Base-by-base conservation (phyloP, 2,329 filamentous ascomycete genomes). In the Aspergillus niger region DNA sequence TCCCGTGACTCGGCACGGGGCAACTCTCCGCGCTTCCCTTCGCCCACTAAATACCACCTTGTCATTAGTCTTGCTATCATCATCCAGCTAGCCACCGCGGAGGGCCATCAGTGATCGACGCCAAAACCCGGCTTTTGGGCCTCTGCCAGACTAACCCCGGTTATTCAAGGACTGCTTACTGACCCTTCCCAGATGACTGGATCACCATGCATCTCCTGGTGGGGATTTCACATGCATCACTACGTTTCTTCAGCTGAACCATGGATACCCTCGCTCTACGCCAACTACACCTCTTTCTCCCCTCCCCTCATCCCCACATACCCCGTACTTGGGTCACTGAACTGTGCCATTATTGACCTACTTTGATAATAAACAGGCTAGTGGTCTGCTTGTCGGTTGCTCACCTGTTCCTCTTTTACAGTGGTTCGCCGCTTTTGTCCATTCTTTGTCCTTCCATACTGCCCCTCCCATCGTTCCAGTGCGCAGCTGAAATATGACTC, bases 201-300 rank as follows among this genome's bases (percentile, higher is more conserved):
- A 58, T 54, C 36, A 59, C 39, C 52, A n/a, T 24, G 20, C 52
- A 47, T 20, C n/a, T 28, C n/a, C 39, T 48, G 57, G 57, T 59
- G 57, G 57, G 50, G 57, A 55, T 55, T 59, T 59, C 57, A 59
- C 57, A 52, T 60, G 47, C 54, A 49, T 22, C 20, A 24, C 28
- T 47, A 15, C 36, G 43, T 43, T 55, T 55, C 52, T 24, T 55
- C 20, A 38, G n/a, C 52, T 26, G 38, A 57, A 54, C 49, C 51
- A 55, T 55, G 41, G 58, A 36, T 57, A 20, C 38, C 51, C 8
- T 8, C 20, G 8, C 22, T 32, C 26, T 50, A 26, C 47, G 4
- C 47, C 47, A 30, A 36, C 32, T 36, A 36, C 10, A 3, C 30
- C 10, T 10, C 30, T 4, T 10, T 36, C 32, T 36, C 2, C 5